Evolutionary conservation across 208 protist genomes (phyloP).

Genomic region (Trypanosoma mega): DNA sequence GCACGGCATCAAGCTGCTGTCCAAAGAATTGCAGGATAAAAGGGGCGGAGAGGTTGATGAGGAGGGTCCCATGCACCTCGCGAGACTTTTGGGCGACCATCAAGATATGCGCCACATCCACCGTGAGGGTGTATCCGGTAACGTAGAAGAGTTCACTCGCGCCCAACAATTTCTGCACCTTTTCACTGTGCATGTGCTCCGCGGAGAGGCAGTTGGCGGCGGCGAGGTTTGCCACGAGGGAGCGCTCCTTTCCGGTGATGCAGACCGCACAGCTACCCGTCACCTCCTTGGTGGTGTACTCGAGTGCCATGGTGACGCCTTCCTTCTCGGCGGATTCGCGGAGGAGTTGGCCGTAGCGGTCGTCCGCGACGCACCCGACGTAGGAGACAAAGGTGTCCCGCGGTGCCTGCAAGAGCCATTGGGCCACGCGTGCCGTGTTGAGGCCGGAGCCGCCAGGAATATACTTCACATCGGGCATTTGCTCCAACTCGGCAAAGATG

Average conservation of each 20-base stretch:
- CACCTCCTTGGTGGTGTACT: conserved; percentile 81
- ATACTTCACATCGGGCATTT: conserved; percentile 86
- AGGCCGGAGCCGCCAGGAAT: conserved; percentile 97
- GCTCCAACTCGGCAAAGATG: conserved; percentile 90
- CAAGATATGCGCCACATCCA: conserved; percentile 91
- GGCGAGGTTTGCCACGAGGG: conserved; percentile 96
- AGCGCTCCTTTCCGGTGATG: conserved; percentile 92
- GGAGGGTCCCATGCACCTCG: conserved; percentile 82
- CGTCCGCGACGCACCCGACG: conserved; percentile 95
- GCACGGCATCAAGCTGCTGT: conserved; percentile 75
- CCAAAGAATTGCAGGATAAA: conserved; percentile 97
- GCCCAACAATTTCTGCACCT: conserved; percentile 49
- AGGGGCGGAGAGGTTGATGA: conserved; percentile 96
- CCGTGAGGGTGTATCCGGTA: conserved; percentile 96
- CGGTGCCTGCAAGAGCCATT: conserved; percentile 87
- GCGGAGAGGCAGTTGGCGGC: conserved; percentile 96
- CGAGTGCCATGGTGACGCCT: conserved; percentile 86
- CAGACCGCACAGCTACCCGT: conserved; percentile 98
- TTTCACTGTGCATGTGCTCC: conserved; percentile 82
- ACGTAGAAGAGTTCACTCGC: conserved; percentile 90
- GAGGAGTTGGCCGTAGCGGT: conserved; percentile 92
- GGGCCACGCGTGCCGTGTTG: conserved; percentile 96
- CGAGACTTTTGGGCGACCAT: conserved; percentile 89
- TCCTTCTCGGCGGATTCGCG: conserved; percentile 80
- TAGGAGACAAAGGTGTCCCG: conserved; percentile 60